Percentiles rank a stretch among this genome's conserved stretches.
phyloP scores from a whole-genome alignment of 2,329 filamentous ascomycete species.

The Venturia aucupariae region DNA sequence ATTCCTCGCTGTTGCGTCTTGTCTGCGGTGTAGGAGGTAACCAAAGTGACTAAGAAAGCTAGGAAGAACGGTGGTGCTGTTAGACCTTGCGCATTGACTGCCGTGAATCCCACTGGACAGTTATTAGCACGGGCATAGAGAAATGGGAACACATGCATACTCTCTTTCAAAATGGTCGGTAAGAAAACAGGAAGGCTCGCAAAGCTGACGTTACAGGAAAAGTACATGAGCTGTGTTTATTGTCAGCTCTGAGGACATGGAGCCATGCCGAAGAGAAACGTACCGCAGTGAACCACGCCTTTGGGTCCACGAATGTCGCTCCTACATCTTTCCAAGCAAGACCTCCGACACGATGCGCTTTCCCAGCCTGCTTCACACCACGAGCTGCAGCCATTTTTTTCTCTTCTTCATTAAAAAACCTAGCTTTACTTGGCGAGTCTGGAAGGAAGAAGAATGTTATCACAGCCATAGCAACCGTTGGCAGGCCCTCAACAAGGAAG shows the following conservation, averaged over 20 bases:
- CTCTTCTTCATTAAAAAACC: constrained; percentile 35
- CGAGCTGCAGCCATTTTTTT: constrained; percentile 47
- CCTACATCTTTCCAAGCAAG: constrained; percentile 49
- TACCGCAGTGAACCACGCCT: constrained; percentile 62
- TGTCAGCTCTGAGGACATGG: constrained; percentile 23
- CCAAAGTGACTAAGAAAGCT: constrained; percentile 62
- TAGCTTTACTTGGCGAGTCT: constrained; percentile 51
- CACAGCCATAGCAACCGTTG: constrained; percentile 64
- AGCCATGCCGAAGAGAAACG: constrained; percentile 20
- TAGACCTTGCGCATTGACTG: constrained; percentile 63
- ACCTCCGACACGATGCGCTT: constrained; percentile 24
- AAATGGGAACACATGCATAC: constrained; percentile 37
- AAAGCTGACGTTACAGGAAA: constrained; percentile 81
- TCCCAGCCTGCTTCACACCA: constrained; percentile 25
- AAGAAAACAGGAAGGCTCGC: constrained; percentile 80
- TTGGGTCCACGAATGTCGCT: constrained; percentile 54
- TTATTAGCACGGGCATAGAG: constrained; percentile 34
- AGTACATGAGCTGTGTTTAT: constrained; percentile 58
- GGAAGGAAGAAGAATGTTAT: constrained; percentile 68
- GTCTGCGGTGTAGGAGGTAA: constrained; percentile 67
- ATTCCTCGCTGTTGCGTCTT: constrained; percentile 50
- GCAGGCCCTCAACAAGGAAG: constrained; percentile 78
- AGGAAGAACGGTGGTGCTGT: constrained; percentile 72
- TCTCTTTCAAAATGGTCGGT: constrained; percentile 65
- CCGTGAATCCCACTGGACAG: constrained; percentile 56